phyloP scores from a whole-genome alignment of 441 rosid species.

The Aleurites moluccanus region DNA sequence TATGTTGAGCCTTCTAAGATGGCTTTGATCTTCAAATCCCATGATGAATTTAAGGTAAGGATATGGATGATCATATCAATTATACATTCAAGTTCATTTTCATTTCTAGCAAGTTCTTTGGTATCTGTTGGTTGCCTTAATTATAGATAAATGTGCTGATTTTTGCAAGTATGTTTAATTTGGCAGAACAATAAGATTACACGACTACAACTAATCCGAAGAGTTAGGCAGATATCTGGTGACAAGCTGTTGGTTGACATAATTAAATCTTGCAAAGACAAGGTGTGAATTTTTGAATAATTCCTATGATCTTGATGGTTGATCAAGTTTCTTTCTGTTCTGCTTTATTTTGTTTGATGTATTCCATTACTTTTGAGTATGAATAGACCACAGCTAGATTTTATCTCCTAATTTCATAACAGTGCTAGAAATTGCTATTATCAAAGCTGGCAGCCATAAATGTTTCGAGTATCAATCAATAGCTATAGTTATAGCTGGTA shows the following conservation, averaged over 20 bases:
- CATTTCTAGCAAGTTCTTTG: not conserved
- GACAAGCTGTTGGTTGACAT: conserved; percentile 33
- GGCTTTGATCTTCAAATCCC: conserved; percentile 26
- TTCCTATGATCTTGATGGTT: not conserved
- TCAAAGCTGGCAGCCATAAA: not conserved
- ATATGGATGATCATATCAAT: not conserved
- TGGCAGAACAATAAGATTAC: conserved; percentile 38
- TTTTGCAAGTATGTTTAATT: not conserved
- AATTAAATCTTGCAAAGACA: conserved; percentile 23
- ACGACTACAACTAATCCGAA: conserved; percentile 29
- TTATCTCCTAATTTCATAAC: not conserved
- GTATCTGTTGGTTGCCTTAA: not conserved
- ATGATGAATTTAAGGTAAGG: conserved; percentile 38
- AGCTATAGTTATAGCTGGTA: not conserved
- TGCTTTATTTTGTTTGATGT: not conserved
- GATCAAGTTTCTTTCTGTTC: not conserved
- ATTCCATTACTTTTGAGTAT: not conserved
- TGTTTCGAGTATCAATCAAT: not conserved
- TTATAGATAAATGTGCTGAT: not conserved
- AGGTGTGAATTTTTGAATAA: conserved; percentile 14
- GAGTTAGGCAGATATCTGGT: conserved; percentile 41
- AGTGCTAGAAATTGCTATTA: not conserved
- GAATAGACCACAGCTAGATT: not conserved
- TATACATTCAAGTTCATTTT: not conserved
- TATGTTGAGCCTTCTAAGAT: conserved; percentile 32